These are phyloP conservation scores for Hebeloma cylindrosporum DNA, from an alignment of 768 basidiomycete species.

Conservation along the genomic window DNA sequence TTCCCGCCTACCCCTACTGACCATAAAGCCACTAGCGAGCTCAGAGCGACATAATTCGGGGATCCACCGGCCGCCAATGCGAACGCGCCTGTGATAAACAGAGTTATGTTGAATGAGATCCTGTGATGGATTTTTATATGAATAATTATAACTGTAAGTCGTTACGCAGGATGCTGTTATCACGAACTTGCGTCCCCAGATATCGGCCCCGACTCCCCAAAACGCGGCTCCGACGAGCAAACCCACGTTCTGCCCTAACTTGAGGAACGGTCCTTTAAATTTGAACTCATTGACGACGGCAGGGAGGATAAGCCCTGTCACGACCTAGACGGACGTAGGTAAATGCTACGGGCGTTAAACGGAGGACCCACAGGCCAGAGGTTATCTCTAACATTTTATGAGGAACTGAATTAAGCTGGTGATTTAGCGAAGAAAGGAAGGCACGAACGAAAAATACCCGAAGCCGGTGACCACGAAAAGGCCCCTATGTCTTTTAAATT, in stretches of 20 bases:
- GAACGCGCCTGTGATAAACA: conserved; percentile 67
- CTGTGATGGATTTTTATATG: too few species aligned
- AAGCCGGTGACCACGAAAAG: conserved; percentile 31
- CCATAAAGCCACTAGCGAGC: conserved; percentile 54
- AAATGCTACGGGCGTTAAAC: not conserved
- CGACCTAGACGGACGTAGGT: conserved; percentile 22
- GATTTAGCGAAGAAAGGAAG: not conserved
- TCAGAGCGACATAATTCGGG: conserved; percentile 48
- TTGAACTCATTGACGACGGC: conserved; percentile 67
- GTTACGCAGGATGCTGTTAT: too few species aligned
- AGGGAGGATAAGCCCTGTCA: conserved; percentile 49
- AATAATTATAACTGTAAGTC: too few species aligned
- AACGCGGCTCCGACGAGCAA: conserved; percentile 67
- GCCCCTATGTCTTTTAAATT: conserved; percentile 16
- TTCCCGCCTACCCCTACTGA: conserved; percentile 68
- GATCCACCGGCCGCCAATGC: conserved; percentile 62
- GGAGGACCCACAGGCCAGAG: conserved; percentile 28
- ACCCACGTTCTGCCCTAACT: conserved; percentile 71
- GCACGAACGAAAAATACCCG: conserved; percentile 30
- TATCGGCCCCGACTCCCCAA: conserved; percentile 67
- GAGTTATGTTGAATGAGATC: conserved; percentile 67
- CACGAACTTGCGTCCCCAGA: conserved; percentile 66
- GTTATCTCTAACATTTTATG: conserved; percentile 22
- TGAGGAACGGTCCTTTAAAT: conserved; percentile 59
- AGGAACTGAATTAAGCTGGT: not conserved